These are phyloP conservation scores for Clonostachys rhizophaga DNA, from an alignment of 2,329 filamentous ascomycete genomes.

Conservation along the genomic window DNA sequence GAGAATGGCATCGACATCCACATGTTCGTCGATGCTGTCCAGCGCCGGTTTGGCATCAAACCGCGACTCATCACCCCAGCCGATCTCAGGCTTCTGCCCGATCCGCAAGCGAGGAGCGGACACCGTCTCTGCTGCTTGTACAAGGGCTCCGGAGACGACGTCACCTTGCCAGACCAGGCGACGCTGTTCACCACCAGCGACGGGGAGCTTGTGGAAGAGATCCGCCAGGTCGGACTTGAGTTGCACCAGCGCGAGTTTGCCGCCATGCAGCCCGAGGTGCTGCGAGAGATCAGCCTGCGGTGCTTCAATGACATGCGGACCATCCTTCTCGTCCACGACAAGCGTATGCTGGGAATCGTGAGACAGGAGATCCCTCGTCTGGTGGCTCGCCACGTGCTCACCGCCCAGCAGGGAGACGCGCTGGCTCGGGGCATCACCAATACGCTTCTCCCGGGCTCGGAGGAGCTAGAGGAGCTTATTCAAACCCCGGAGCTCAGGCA, in stretches of 20 bases:
- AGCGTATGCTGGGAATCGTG: constrained; percentile 33
- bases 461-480: constrained; percentile 12
- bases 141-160: neutral
- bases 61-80: constrained; percentile 24
- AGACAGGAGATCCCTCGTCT: constrained; percentile 23
- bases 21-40: constrained; percentile 24
- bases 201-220: constrained; percentile 20
- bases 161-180: neutral
- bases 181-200: constrained; percentile 7
- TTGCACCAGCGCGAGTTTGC: constrained; percentile 29
- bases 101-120: constrained; percentile 11
- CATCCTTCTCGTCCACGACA: constrained; percentile 32
- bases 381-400: constrained; percentile 15
- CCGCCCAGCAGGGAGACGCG: constrained; percentile 12
- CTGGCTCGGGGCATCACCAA: constrained; percentile 21
- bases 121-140: constrained; percentile 21
- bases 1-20: constrained; percentile 31
- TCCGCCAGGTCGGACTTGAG: constrained; percentile 30
- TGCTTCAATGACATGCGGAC: constrained; percentile 35
- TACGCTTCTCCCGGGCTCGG: constrained; percentile 23
- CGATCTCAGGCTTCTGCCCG: constrained; percentile 22
- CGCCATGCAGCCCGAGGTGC: constrained; percentile 17
- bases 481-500: constrained; percentile 9
- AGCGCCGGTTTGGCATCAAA: constrained; percentile 16
- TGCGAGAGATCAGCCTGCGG: constrained; percentile 25